Evolutionary conservation across 345 rosid genomes (phyloP).

Genomic region (Angophora floribunda): DNA sequence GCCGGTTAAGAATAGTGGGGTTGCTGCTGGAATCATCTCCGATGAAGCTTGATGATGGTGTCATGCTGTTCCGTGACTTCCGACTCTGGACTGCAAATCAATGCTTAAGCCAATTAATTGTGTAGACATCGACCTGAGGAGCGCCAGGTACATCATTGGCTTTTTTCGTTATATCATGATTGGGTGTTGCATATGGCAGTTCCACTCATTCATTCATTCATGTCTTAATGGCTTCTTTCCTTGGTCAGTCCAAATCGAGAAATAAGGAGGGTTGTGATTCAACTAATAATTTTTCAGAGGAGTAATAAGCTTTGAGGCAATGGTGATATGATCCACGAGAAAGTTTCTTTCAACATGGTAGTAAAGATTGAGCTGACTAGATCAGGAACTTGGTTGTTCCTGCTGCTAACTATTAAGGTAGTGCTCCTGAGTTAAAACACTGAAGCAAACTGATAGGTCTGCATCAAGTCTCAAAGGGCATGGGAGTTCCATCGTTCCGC

Average conservation of each 20-base stretch:
- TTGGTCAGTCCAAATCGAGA: background rate
- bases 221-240: background rate
- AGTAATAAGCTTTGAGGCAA: background rate
- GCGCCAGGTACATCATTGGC: background rate
- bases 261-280: background rate
- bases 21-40: conserved; percentile 33
- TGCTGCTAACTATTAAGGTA: too few species aligned
- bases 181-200: background rate
- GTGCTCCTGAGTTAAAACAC: too few species aligned
- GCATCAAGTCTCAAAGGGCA: too few species aligned
- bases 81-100: background rate
- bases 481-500: too few species aligned
- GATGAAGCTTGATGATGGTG: conserved; percentile 19
- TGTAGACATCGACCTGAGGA: background rate
- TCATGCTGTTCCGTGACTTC: conserved; percentile 73
- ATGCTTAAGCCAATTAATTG: background rate
- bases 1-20: conserved; percentile 23
- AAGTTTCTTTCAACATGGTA: background rate
- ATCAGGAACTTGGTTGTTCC: background rate
- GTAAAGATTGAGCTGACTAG: background rate
- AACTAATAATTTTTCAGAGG: background rate
- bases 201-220: background rate
- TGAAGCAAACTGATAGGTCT: too few species aligned
- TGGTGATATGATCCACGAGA: background rate
- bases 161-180: background rate